Conservation (phyloP, 1,284 basidiomycete genomes). For the Lignosus rhinocerotis region DNA sequence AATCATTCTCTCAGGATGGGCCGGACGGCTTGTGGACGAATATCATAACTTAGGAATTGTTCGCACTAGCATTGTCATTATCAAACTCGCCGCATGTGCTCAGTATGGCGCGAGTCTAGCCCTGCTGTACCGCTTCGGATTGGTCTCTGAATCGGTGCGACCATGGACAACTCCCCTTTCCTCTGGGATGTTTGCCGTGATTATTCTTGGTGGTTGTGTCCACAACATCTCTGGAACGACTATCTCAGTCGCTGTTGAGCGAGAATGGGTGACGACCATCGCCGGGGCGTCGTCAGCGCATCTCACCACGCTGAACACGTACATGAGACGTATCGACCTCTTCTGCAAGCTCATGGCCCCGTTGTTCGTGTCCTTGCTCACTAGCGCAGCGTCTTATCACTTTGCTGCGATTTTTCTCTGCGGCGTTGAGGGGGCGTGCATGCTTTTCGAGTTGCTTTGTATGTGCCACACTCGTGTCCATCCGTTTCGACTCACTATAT, state of each 20-base stretch:
- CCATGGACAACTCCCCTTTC: conserved; percentile 19
- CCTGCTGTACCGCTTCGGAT: conserved; percentile 21
- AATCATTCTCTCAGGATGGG: conserved; percentile 41
- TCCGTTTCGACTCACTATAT: not conserved
- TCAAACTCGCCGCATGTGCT: conserved; percentile 43
- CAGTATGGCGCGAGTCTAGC: conserved; percentile 42
- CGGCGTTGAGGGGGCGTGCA: conserved; percentile 34
- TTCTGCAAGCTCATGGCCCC: conserved; percentile 56
- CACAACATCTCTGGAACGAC: conserved; percentile 46
- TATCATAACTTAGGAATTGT: conserved; percentile 41
- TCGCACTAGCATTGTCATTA: conserved; percentile 42
- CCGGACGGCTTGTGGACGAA: conserved; percentile 47
- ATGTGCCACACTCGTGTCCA: not conserved
- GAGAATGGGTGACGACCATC: conserved; percentile 56
- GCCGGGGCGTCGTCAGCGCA: conserved; percentile 34
- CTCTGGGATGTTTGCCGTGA: conserved; percentile 38
- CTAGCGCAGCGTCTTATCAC: conserved; percentile 35
- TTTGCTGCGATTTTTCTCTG: conserved; percentile 37
- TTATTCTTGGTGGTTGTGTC: conserved; percentile 41
- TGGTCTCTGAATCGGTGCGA: not conserved
- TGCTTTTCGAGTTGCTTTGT: conserved; percentile 37
- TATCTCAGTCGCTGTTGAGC: conserved; percentile 52
- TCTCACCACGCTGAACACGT: conserved; percentile 40
- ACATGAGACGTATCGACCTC: conserved; percentile 53
- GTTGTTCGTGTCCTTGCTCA: conserved; percentile 55